phyloP scores from a whole-genome alignment of 257 asterid genomes.

The Echites panduratus region DNA sequence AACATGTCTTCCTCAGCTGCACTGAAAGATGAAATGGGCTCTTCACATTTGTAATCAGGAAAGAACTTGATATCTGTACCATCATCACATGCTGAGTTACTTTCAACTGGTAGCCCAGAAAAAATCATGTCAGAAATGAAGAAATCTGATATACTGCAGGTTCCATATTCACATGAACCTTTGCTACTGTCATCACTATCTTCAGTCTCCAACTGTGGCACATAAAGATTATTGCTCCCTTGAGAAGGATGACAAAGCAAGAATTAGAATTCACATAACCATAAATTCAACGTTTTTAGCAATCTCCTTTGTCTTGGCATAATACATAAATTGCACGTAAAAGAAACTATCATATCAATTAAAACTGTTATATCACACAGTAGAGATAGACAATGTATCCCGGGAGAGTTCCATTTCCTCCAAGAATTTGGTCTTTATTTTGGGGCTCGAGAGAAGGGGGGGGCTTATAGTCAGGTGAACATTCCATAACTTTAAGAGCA shows the following conservation, averaged over 20 bases:
- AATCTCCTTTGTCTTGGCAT: neutral
- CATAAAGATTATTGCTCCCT: conserved; percentile 57
- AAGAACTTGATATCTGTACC: conserved; percentile 36
- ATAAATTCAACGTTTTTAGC: neutral
- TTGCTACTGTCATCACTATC: conserved; percentile 75
- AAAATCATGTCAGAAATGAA: conserved; percentile 68
- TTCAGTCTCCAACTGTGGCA: conserved; percentile 70
- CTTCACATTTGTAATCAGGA: conserved; percentile 64
- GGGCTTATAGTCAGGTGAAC: neutral
- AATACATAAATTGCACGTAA: neutral
- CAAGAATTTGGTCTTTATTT: neutral
- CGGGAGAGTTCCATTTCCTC: neutral
- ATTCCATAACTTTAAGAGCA: neutral
- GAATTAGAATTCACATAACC: conserved; percentile 4
- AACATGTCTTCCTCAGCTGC: conserved; percentile 55
- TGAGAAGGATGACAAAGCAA: conserved; percentile 26
- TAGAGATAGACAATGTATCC: neutral
- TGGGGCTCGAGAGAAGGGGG: neutral
- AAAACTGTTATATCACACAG: neutral
- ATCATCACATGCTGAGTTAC: conserved; percentile 40
- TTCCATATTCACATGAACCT: conserved; percentile 51
- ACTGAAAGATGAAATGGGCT: conserved; percentile 49
- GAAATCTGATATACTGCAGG: conserved; percentile 62
- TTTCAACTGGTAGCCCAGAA: conserved; percentile 51
- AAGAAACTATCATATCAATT: neutral